phyloP scores from a whole-genome alignment of 768 basidiomycete species.

The Termitomyces sp. region DNA sequence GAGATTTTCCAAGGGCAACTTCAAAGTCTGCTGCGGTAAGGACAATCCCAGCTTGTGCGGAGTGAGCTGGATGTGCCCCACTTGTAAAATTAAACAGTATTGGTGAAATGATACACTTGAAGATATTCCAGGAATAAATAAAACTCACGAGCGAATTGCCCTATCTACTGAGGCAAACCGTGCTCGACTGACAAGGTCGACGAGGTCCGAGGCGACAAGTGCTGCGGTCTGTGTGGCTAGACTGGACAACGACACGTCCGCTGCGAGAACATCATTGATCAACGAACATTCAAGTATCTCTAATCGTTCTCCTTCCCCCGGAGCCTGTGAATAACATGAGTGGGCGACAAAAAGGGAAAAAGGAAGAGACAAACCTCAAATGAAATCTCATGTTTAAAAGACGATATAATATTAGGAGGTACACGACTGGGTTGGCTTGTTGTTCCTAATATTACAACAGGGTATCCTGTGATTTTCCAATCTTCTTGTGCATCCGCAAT shows the following conservation, averaged over 20 bases:
- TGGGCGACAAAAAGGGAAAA: neutral
- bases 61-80: slow-evolving; percentile 21
- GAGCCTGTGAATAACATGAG: slow-evolving; percentile 51
- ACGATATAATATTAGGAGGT: slow-evolving; percentile 58
- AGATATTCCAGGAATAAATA: neutral
- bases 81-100: slow-evolving; percentile 13
- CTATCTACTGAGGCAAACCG: slow-evolving; percentile 54
- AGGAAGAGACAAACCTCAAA: slow-evolving; percentile 55
- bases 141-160: slow-evolving; percentile 35
- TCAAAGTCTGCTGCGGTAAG: slow-evolving; percentile 68
- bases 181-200: slow-evolving; percentile 63
- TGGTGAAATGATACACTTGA: neutral
- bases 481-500: slow-evolving; percentile 53
- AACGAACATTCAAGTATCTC: slow-evolving; percentile 55
- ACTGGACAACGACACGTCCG: slow-evolving; percentile 73
- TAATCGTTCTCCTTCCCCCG: slow-evolving; percentile 72
- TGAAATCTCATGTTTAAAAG: slow-evolving; percentile 83
- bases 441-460: slow-evolving; percentile 75
- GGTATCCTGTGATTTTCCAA: slow-evolving; percentile 63
- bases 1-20: slow-evolving; percentile 64
- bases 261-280: slow-evolving; percentile 42
- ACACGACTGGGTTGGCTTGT: slow-evolving; percentile 65
- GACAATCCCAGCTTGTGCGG: slow-evolving; percentile 39
- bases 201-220: slow-evolving; percentile 79
- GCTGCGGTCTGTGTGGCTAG: slow-evolving; percentile 91